A percentile compares a stretch with the other conserved stretches of the same genome.
These are phyloP conservation scores for Parasitella parasitica DNA, from an alignment of 371 early-diverging fungal species.

Conservation along the genomic window DNA sequence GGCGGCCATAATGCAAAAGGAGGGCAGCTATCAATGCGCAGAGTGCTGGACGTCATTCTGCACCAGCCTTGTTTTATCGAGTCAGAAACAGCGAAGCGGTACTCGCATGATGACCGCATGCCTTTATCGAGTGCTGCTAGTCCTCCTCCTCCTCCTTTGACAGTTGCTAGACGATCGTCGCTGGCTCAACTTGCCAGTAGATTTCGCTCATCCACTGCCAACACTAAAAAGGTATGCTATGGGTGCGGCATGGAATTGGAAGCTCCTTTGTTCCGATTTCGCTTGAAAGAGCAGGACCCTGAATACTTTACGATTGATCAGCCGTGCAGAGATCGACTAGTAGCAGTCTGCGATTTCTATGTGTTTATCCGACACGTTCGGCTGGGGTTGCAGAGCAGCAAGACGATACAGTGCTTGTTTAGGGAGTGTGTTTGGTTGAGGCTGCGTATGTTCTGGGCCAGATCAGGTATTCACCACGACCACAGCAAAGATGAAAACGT, in stretches of 20 bases:
- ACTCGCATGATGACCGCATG: neutral
- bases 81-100: neutral
- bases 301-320: constrained; percentile 19
- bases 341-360: constrained; percentile 89
- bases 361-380: constrained; percentile 82
- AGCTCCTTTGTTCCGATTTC: constrained; percentile 10
- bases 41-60: constrained; percentile 10
- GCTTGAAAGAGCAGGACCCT: constrained; percentile 13
- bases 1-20: constrained; percentile 5
- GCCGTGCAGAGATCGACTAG: constrained; percentile 68
- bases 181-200: neutral
- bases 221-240: neutral
- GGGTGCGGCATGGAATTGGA: constrained; percentile 9
- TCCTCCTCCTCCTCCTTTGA: neutral
- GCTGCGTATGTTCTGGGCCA: constrained; percentile 26
- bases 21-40: neutral
- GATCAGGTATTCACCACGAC: constrained; percentile 19
- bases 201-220: neutral
- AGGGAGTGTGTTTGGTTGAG: constrained; percentile 22
- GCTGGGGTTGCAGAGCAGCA: constrained; percentile 48
- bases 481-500: neutral
- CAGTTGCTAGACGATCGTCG: neutral
- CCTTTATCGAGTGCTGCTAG: too few relatives aligned
- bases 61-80: constrained; percentile 24
- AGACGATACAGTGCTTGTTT: constrained; percentile 8